Base-by-base conservation (phyloP, 257 asterid genomes). In the Ophiorrhiza pumila region DNA sequence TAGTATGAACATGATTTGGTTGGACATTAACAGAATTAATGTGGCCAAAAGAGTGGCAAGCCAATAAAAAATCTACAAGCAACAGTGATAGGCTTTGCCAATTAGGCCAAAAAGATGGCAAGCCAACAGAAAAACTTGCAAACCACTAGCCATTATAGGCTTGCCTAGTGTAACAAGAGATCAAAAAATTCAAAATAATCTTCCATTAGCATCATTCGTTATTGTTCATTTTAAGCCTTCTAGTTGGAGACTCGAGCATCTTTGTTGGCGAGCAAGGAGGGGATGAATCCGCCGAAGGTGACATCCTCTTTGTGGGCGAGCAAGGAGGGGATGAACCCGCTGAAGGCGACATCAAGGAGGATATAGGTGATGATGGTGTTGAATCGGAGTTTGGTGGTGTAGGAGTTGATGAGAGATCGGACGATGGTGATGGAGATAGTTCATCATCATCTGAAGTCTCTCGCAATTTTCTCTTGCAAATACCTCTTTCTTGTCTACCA, bases 381-480 rank as follows among this genome's bases (percentile, higher is more conserved):
- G 84, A 73, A 29, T 45, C 41, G 46, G 84, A 80, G 22, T 65
- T 45, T 0, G 80, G 74, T 7, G 83, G 75, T 37, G 83, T 69
- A 31, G 76, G 61, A 12, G 74, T 73, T 39, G 80, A 66, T 9
- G 88, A 82, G 18, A 80, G 80, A 78, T 0, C 83, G 0, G 88
- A 83, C 20, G 47, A 32, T 7, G 78, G 63, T 0, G 88, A 83
- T 0, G 88, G 86, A 0, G 93, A 82, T 3, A 35, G 56, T 77
- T 72, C 6, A 72, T 8, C 31, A n/a, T 50, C 17, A n/a, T 78
- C 89, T 0, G 76, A 71, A 11, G 76, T 80, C 34, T 84, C 93
- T n/a, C 78, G 85, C 34, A 86, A 73, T 73, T 92, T 90, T 72
- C 96, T 78, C 88, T 90, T 89, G 91, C 84, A 86, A 47, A 83